A percentile compares a stretch with the other conserved stretches of the same genome.
phyloP scores from a whole-genome alignment of 2,329 filamentous ascomycete species.

The Clarireedia monteithiana region DNA sequence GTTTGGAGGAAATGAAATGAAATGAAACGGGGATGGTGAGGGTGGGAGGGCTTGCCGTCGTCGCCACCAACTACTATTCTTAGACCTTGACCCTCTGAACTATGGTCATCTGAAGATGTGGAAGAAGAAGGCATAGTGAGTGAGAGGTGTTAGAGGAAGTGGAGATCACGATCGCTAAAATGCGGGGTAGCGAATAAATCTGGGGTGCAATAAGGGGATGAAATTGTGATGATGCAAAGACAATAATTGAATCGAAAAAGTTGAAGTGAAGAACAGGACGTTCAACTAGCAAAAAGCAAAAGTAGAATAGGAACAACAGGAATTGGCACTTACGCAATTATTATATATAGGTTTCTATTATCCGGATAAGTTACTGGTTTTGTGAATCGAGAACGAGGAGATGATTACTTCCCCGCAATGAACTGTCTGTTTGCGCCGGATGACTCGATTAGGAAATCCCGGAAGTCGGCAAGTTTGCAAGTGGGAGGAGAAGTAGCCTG shows the following conservation, averaged over 20 bases:
- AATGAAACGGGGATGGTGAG: background rate
- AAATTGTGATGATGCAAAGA: too few relatives aligned
- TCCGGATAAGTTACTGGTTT: background rate
- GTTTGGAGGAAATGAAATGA: background rate
- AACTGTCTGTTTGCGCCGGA: background rate
- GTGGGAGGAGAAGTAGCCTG: background rate
- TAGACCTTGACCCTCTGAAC: background rate
- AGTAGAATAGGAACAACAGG: too few relatives aligned
- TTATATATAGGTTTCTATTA: background rate
- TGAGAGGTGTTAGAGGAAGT: background rate
- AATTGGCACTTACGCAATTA: too few relatives aligned
- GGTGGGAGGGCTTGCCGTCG: background rate
- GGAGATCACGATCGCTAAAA: background rate
- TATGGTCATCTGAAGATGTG: background rate
- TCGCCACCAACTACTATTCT: background rate
- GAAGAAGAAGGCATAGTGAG: too few relatives aligned
- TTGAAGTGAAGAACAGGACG: too few relatives aligned
- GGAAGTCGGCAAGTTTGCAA: background rate
- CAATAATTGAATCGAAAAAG: too few relatives aligned
- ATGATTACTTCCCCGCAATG: background rate
- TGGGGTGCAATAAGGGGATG: background rate
- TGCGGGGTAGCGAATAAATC: constrained; percentile 11
- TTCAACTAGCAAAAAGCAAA: too few relatives aligned
- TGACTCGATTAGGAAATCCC: constrained; percentile 6
- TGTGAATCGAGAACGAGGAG: background rate